These are phyloP conservation scores for Picochlorum sp. DNA, from an alignment of 139 green algal species.

Conservation along the genomic window DNA sequence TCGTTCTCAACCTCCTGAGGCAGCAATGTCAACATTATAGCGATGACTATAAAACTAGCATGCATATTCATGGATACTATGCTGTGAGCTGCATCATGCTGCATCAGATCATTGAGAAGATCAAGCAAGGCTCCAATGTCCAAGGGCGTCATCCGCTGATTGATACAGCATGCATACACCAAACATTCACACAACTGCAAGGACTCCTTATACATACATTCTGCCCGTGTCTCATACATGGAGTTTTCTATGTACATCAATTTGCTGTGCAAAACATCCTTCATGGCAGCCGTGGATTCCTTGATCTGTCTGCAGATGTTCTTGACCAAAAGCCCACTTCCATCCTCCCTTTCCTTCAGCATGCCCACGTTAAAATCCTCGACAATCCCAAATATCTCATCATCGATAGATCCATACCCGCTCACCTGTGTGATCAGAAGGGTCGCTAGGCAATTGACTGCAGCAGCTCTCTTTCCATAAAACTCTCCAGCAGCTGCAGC, in stretches of 20 bases:
- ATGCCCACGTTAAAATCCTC: conserved; percentile 33
- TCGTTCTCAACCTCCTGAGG: conserved; percentile 21
- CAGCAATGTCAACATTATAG: conserved; percentile 21
- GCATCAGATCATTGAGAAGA: conserved; percentile 29
- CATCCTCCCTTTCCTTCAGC: conserved; percentile 19
- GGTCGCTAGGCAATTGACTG: conserved; percentile 28
- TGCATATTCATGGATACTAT: conserved; percentile 25
- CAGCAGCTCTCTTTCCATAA: conserved; percentile 45
- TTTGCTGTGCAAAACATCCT: conserved; percentile 30
- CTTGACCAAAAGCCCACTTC: conserved; percentile 26
- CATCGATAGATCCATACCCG: background rate
- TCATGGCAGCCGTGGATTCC: conserved; percentile 16
- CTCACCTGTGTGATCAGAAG: conserved; percentile 41
- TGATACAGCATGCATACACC: conserved; percentile 43
- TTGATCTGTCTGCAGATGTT: conserved; percentile 38
- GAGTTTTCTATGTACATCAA: background rate
- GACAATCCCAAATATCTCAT: conserved; percentile 6
- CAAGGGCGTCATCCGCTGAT: conserved; percentile 23
- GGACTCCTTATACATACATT: too few relatives aligned
- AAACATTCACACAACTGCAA: conserved; percentile 45
- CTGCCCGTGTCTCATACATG: too few relatives aligned
- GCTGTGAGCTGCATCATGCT: conserved; percentile 16
- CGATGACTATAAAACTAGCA: conserved; percentile 22
- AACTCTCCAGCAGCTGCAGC: conserved; percentile 49
- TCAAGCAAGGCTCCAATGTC: conserved; percentile 41